A percentile compares a stretch with the other conserved stretches of the same genome.
phyloP scores from a whole-genome alignment of 768 basidiomycete species.

The Suillus lakei region DNA sequence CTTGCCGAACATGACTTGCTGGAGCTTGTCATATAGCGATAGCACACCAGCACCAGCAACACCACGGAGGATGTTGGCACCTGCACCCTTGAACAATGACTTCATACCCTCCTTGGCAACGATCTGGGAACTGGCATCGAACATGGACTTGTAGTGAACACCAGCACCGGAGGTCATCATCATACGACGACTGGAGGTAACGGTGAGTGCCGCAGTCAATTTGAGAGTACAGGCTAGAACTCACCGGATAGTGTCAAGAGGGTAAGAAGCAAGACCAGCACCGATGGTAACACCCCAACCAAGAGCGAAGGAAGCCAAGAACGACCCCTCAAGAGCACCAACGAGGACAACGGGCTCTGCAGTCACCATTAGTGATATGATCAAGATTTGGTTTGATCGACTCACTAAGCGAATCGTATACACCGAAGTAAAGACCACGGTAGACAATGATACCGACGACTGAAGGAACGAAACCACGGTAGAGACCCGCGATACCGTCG shows the following conservation, averaged over 20 bases:
- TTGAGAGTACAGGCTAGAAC: constrained; percentile 2
- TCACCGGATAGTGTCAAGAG: constrained; percentile 88
- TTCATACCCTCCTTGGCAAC: constrained; percentile 92
- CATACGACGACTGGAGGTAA: constrained; percentile 91
- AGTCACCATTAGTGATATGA: constrained; percentile 29
- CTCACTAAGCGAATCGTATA: constrained; percentile 92
- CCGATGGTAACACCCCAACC: constrained; percentile 99
- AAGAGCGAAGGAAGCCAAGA: constrained; percentile 95
- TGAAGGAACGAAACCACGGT: constrained; percentile 99
- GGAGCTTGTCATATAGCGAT: constrained; percentile 98
- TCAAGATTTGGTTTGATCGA: constrained; percentile 22
- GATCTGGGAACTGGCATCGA: constrained; percentile 95
- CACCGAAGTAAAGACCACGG: constrained; percentile 99
- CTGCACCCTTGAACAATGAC: constrained; percentile 99
- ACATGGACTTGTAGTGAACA: constrained; percentile 99
- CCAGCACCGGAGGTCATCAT: constrained; percentile 99
- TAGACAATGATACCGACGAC: constrained; percentile 99
- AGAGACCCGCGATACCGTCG: constrained; percentile 98
- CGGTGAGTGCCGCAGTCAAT: constrained; percentile 21
- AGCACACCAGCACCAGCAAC: constrained; percentile 99
- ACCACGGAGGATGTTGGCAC: constrained; percentile 96
- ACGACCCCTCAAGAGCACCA: constrained; percentile 93
- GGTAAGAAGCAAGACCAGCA: constrained; percentile 98
- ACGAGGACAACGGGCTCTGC: constrained; percentile 96
- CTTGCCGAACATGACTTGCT: constrained; percentile 96